Conservation (phyloP, 805 yeast genomes). For the Metschnikowia corniflorae region DNA sequence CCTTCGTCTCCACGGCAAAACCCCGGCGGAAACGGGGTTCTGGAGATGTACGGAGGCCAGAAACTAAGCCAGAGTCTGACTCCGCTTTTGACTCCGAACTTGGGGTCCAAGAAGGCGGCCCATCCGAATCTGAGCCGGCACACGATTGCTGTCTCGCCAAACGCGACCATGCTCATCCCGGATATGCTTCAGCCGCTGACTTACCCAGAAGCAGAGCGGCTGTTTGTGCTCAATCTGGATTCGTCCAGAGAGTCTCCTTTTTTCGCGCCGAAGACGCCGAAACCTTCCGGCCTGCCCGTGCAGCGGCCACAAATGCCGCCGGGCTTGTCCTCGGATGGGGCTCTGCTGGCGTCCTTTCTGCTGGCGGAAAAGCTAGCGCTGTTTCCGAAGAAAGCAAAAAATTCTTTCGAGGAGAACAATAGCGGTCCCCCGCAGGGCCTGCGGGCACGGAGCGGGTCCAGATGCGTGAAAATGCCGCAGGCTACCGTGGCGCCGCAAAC, state of each 20-base stretch:
- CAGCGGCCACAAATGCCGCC: too few relatives aligned
- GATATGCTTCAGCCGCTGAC: conserved; percentile 18
- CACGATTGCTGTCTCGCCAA: conserved; percentile 18
- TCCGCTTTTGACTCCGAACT: conserved; percentile 1
- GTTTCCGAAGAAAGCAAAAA: background rate
- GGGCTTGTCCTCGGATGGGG: too few relatives aligned
- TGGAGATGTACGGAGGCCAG: too few relatives aligned
- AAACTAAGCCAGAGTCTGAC: too few relatives aligned
- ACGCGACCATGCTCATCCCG: conserved; percentile 7
- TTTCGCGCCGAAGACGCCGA: too few relatives aligned
- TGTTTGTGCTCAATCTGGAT: conserved; percentile 6
- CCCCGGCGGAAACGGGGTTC: too few relatives aligned
- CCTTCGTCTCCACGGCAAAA: conserved; percentile 10
- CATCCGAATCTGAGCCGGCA: conserved; percentile 13
- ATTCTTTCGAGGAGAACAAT: background rate
- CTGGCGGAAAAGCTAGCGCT: conserved; percentile 3
- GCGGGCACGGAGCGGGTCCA: conserved; percentile 1
- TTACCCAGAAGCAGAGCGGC: conserved; percentile 5
- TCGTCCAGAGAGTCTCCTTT: too few relatives aligned
- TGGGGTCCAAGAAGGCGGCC: conserved; percentile 2
- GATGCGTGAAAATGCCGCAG: background rate
- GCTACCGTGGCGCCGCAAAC: conserved; percentile 1
- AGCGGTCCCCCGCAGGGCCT: background rate
- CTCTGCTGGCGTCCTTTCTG: conserved; percentile 2
- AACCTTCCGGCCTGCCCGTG: too few relatives aligned